These are phyloP conservation scores for Apiotrichum sp. DNA, from an alignment of 1,284 basidiomycete species.

Conservation along the genomic window DNA sequence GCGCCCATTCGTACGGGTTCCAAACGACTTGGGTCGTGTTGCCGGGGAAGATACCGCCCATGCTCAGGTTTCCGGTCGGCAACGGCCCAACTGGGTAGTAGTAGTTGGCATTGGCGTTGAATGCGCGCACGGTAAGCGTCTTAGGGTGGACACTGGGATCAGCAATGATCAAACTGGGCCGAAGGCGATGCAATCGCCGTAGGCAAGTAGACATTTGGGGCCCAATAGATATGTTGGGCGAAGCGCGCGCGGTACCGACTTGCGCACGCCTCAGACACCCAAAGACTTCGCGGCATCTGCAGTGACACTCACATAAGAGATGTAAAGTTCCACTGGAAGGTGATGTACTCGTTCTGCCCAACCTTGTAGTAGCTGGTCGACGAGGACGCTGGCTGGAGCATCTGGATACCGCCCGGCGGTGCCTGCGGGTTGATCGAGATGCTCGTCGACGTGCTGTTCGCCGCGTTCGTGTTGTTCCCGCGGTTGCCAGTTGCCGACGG, in stretches of 20 bases:
- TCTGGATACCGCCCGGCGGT: conserved; percentile 42
- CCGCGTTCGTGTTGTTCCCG: no score
- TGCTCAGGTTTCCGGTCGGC: conserved; percentile 54
- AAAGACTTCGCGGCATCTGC: background rate
- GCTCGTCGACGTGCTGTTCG: conserved; percentile 5
- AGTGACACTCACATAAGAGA: conserved; percentile 49
- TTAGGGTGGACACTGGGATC: conserved; percentile 54
- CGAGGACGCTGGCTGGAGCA: conserved; percentile 64
- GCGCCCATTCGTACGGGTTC: conserved; percentile 73
- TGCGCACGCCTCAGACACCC: no score
- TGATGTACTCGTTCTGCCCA: conserved; percentile 63
- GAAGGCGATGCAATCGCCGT: background rate
- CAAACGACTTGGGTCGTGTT: conserved; percentile 66
- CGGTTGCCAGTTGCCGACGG: conserved; percentile 29
- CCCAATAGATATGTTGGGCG: background rate
- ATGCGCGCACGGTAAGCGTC: conserved; percentile 70
- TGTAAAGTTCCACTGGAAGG: conserved; percentile 89
- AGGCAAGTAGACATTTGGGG: no score
- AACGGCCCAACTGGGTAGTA: conserved; percentile 76
- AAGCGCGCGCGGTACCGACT: no score
- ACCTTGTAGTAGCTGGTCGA: conserved; percentile 84
- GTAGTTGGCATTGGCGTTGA: conserved; percentile 70
- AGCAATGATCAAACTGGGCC: background rate
- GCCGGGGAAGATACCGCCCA: conserved; percentile 50
- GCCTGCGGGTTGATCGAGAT: conserved; percentile 43